Evolutionary conservation across 257 asterid species (phyloP), one percentile per base, ranked within the genome.

Genomic region (Gentiana dahurica): DNA sequence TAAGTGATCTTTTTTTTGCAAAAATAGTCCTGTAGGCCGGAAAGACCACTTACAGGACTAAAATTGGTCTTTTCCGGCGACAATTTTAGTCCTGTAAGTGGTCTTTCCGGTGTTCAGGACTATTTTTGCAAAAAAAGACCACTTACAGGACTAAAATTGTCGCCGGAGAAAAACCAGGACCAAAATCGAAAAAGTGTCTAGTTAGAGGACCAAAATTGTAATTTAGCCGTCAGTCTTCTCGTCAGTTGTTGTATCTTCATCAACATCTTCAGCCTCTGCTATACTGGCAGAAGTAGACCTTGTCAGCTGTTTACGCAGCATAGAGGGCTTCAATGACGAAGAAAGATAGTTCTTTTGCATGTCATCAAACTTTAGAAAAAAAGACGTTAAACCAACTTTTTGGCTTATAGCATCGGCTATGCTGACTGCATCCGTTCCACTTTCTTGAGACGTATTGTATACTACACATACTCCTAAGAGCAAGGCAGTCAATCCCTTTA

Each of bases 361-460:
- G 53, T 86, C 95, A 43, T 86, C 95, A 53, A 86, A 81, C 79
- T 80, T 86, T 32, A 73, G 55, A 52, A 86, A 77, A 74, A 77
- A 83, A 0, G 94, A 81, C 2, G 95, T 83, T 15, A 86, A 77
- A 55, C 95, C 97, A 62, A 81, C 68, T 68, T 81, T 86, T 70
- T 81, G 94, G 79, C 89, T 80, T 69, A 86, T 64, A 60, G 87
- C 73, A 67, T 89, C 97, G 49, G 85, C 94, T 24, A 89, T 73
- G 62, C 86, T 78, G 38, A 69, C 70, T 57, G 92, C 84, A 62
- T 72, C 77, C 57, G 49, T 86, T 51, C 79, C 82, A 49, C 72
- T 78, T 11, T 75, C 87, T 8, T 53, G 65, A 58, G 71, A 58
- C 71, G 73, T 77, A 65, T 86, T 86, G 69, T 68, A 78, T 64